Percentiles rank a stretch among this genome's conserved stretches.
phyloP scores from a whole-genome alignment of 257 asterid species.

The Cruciata laevipes region DNA sequence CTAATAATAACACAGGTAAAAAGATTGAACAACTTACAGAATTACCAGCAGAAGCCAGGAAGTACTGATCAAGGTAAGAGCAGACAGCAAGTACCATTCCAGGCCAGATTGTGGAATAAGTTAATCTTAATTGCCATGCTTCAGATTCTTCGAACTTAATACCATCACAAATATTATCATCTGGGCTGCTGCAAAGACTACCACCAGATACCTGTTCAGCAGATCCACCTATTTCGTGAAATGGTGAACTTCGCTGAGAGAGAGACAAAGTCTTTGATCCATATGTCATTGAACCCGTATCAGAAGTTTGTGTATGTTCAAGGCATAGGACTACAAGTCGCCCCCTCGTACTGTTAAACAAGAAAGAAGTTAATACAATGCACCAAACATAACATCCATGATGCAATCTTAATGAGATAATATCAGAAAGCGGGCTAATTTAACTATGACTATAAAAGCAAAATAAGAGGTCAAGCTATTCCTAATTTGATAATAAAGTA shows the following conservation, averaged over 20 bases:
- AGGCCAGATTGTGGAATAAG: constrained; percentile 59
- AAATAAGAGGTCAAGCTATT: neutral
- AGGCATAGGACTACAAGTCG: constrained; percentile 82
- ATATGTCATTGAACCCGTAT: constrained; percentile 47
- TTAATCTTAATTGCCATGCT: constrained; percentile 70
- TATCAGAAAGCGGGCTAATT: neutral
- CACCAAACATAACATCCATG: neutral
- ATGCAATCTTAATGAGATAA: neutral
- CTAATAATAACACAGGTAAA: constrained; percentile 15
- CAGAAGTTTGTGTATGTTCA: constrained; percentile 63
- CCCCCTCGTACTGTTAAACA: constrained; percentile 69
- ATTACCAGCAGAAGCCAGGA: constrained; percentile 84
- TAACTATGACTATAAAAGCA: neutral
- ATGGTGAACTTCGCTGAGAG: constrained; percentile 58
- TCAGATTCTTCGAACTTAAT: constrained; percentile 74
- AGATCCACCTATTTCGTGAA: constrained; percentile 36
- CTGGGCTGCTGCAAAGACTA: constrained; percentile 81
- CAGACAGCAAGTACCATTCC: constrained; percentile 90
- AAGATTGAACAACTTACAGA: constrained; percentile 55
- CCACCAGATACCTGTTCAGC: constrained; percentile 65
- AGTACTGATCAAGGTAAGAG: constrained; percentile 74
- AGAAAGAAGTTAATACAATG: constrained; percentile 2
- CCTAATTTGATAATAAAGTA: neutral
- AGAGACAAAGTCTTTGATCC: constrained; percentile 45
- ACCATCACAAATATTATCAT: constrained; percentile 69